Percentiles rank a stretch among this genome's conserved stretches.
These are phyloP conservation scores for Euphorbia tirucalli DNA, from an alignment of 345 rosid species.

Conservation along the genomic window DNA sequence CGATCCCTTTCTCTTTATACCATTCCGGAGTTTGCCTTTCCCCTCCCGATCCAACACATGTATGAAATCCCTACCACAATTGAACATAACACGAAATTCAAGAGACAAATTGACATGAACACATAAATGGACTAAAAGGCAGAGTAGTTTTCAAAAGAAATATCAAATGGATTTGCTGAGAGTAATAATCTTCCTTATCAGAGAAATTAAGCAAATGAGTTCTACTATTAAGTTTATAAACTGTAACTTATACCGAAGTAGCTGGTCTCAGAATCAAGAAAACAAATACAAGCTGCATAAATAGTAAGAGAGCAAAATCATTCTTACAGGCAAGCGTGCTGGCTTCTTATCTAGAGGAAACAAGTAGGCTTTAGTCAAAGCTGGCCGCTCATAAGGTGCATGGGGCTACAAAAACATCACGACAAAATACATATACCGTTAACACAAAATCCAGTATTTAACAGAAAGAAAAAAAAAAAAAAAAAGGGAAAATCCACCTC, in stretches of 20 bases:
- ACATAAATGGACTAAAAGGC: background rate
- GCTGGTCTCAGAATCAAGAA: background rate
- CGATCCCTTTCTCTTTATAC: conserved; percentile 96
- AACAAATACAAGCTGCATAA: background rate
- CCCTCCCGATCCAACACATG: conserved; percentile 97
- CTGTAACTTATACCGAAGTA: background rate
- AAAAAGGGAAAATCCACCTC: conserved; percentile 46
- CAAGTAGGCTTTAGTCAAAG: conserved; percentile 89
- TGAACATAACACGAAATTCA: conserved; percentile 17
- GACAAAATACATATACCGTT: background rate
- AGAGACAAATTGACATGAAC: background rate
- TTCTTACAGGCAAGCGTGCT: conserved; percentile 85
- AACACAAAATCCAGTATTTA: background rate
- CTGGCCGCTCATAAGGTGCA: conserved; percentile 97
- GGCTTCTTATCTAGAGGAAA: conserved; percentile 90
- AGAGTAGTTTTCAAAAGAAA: background rate
- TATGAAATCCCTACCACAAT: conserved; percentile 75
- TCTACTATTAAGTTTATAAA: background rate
- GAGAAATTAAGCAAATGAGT: background rate
- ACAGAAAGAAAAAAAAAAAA: background rate
- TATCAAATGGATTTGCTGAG: background rate
- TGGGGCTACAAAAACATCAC: conserved; percentile 47
- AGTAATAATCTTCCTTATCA: background rate
- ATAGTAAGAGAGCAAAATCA: background rate
- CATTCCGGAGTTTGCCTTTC: conserved; percentile 93